A percentile compares a stretch with the other conserved stretches of the same genome.
Conservation (phyloP, 768 basidiomycete genomes). For the Podaxis pistillaris region DNA sequence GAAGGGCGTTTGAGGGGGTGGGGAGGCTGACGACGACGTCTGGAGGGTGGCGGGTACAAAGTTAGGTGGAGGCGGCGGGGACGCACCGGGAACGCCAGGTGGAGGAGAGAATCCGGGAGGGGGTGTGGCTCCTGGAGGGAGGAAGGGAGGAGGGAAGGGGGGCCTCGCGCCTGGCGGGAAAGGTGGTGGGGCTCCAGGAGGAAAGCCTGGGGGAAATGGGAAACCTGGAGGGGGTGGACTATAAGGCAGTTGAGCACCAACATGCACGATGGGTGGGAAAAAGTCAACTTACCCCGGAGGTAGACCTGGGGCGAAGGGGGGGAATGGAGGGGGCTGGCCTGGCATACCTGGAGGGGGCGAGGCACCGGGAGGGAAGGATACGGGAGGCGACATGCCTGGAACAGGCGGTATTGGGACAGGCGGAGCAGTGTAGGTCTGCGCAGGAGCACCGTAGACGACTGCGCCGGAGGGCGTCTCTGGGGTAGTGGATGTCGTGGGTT, state of each 20-base stretch:
- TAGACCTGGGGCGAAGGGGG: conserved; percentile 52
- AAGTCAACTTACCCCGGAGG: conserved; percentile 50
- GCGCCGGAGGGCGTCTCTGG: conserved; percentile 6
- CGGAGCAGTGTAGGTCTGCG: conserved; percentile 65
- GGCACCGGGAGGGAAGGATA: conserved; percentile 37
- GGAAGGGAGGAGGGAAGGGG: conserved; percentile 29
- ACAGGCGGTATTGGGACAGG: conserved; percentile 33
- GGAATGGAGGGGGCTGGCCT: conserved; percentile 50
- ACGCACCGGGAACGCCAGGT: conserved; percentile 18
- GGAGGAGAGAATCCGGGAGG: conserved; percentile 17
- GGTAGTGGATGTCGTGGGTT: conserved; percentile 10
- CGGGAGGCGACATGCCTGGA: conserved; percentile 29
- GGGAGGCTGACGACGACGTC: background rate
- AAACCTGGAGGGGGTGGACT: conserved; percentile 57
- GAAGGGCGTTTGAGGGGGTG: background rate
- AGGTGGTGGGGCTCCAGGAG: conserved; percentile 23
- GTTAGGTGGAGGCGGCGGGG: conserved; percentile 19
- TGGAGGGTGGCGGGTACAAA: conserved; percentile 18
- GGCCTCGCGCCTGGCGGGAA: conserved; percentile 30
- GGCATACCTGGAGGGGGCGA: conserved; percentile 42
- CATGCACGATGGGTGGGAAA: conserved; percentile 15
- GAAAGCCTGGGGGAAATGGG: conserved; percentile 47
- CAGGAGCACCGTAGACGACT: conserved; percentile 72
- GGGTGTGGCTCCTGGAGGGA: conserved; percentile 23
- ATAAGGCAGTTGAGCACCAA: conserved; percentile 17